Evolutionary conservation across 805 yeast species (phyloP), one percentile per base, ranked within the genome.

Genomic region (Lipomyces japonicus): DNA sequence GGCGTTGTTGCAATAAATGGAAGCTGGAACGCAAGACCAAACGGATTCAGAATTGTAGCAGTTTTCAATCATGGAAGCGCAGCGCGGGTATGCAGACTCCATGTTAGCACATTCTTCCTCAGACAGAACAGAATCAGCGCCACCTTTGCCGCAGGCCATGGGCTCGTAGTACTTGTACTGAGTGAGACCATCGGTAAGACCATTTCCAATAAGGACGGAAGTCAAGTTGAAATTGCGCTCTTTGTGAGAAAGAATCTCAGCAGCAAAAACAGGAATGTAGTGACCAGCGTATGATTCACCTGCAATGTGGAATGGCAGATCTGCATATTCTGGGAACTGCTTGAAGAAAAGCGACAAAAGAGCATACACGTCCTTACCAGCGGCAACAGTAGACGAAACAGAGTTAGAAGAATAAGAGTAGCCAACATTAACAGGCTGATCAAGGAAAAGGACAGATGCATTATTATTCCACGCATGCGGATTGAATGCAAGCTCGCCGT

Each of bases 241-340:
- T 63, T 49, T 59, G 59, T 63, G 75, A 53, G 60, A 69, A 69
- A 71, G 57, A 45, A 80, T 76, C 53, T 78, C 80, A 35, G 75
- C 72, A 19, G 83, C 83, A 61, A 80, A 86, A 7, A 78, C 86
- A 19, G 98, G 98, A 58, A 90, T 85, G 70, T 91, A 90, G 65
- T 88, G 95, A 44, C 97, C 96, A 18, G 91, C 96, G 64, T 90
- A 89, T 6, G 95, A 84, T 66, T 89, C 96, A 59, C 96, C 96
- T 39, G 96, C 84, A 65, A 89, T 85, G 68, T 88, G 95, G 77
- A 89, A 57, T 14, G 52, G 53, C 28, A 51, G 52, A 48, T 75
- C 68, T 28, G 73, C 63, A 65, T 81, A 81, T 63, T 86, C 78
- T 31, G 96, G 95, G 75, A 86, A 88, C 62, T 81, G 80, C 65